These are phyloP conservation scores for Naganishia cerealis DNA, from an alignment of 1,284 basidiomycete species.

Conservation along the genomic window DNA sequence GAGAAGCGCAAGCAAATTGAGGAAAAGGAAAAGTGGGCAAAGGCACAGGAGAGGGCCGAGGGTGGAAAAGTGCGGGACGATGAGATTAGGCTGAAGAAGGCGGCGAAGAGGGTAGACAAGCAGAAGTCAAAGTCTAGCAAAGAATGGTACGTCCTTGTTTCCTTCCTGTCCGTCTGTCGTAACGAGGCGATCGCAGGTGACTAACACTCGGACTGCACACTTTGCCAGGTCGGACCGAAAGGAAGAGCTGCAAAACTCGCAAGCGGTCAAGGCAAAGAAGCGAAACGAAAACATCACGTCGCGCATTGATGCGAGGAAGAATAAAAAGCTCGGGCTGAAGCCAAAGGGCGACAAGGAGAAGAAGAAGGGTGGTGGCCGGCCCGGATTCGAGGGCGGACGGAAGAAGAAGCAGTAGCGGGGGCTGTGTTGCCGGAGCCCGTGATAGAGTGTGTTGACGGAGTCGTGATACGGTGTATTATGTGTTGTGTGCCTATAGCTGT, in stretches of 20 bases:
- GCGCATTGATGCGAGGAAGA: conserved; percentile 72
- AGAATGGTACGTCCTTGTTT: conserved; percentile 65
- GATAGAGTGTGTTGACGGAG: too few relatives aligned
- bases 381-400: conserved; percentile 28
- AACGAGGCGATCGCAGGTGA: not conserved
- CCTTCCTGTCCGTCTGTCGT: not conserved
- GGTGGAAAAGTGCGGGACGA: conserved; percentile 86
- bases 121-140: conserved; percentile 77
- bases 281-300: conserved; percentile 80
- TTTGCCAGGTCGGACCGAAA: conserved; percentile 75
- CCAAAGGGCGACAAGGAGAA: conserved; percentile 58
- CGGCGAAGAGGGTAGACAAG: conserved; percentile 83
- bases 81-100: conserved; percentile 78
- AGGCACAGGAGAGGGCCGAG: conserved; percentile 76
- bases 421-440: too few relatives aligned
- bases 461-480: not conserved
- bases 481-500: conserved; percentile 6
- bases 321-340: conserved; percentile 68
- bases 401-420: conserved; percentile 14
- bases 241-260: conserved; percentile 67
- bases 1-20: conserved; percentile 74
- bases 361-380: conserved; percentile 25
- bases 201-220: conserved; percentile 29
- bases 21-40: conserved; percentile 80
- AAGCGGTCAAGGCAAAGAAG: conserved; percentile 83